Conservation (phyloP, 495 filamentous ascomycete species). For the Monascus purpureus region DNA sequence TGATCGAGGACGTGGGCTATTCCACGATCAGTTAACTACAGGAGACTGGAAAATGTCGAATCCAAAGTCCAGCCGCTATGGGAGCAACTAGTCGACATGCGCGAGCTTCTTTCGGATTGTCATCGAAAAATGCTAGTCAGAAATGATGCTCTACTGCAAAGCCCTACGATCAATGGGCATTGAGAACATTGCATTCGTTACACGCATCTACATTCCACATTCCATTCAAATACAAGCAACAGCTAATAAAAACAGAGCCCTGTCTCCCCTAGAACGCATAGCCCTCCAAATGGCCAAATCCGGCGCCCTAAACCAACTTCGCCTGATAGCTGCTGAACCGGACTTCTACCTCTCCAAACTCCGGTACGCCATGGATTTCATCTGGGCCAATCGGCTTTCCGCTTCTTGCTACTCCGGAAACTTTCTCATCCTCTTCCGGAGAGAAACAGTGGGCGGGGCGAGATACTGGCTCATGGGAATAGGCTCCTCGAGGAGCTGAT, state of each 20-base stretch:
- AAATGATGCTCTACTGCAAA: conserved; percentile 36
- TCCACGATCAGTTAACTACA: conserved; percentile 21
- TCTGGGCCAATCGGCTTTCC: conserved; percentile 44
- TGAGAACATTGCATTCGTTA: conserved; percentile 28
- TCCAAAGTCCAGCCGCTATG: conserved; percentile 16
- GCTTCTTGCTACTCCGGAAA: conserved; percentile 36
- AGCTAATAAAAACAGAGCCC: conserved; percentile 10
- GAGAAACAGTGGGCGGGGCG: conserved; percentile 20
- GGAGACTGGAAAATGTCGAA: conserved; percentile 21
- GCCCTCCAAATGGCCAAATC: conserved; percentile 32
- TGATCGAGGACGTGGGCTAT: conserved; percentile 27
- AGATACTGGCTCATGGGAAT: conserved; percentile 29
- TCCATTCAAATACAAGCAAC: neutral
- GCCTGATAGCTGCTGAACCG: conserved; percentile 24
- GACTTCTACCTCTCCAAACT: conserved; percentile 34
- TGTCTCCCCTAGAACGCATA: conserved; percentile 26
- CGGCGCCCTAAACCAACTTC: conserved; percentile 35
- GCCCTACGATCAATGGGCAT: conserved; percentile 32
- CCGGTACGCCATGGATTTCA: conserved; percentile 40
- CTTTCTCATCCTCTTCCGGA: conserved; percentile 34
- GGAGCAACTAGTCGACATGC: conserved; percentile 17
- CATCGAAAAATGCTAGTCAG: conserved; percentile 33
- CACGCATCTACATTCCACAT: neutral
- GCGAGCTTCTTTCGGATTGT: conserved; percentile 9
- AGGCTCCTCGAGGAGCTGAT: conserved; percentile 29